Base-by-base conservation (phyloP, 2,329 filamentous ascomycete species). In the Alternaria brassicae region DNA sequence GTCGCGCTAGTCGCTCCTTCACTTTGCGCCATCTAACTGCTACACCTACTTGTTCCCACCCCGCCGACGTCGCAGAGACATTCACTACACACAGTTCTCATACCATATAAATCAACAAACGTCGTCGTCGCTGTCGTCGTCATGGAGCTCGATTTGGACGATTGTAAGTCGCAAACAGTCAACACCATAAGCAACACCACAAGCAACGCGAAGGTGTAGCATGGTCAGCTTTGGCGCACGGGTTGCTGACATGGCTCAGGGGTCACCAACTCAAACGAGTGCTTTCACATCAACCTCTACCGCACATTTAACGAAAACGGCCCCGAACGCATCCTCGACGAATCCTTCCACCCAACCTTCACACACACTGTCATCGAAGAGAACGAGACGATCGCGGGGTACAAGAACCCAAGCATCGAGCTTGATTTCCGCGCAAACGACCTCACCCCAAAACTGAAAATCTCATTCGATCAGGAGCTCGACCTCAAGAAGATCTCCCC, bases 301-400 rank as follows among this genome's bases (percentile, higher is more conserved):
- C 76, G 77, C 17, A 69, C 72, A 7, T 58, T 44, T 41, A 53
- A 62, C 34, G 47, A 66, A 34, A 60, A 55, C 57, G 61, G 68
- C 36, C 58, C 60, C 10, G 56, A 69, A 59, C 70, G 62, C 51
- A 66, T 64, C 73, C 85, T 86, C 85, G 69, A 85, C 84, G 30
- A 80, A 89, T 67, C 86, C 27, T 98, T 99, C 78, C 85, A 91
- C 61, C 96, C 95, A 0, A 86, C 87, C 72, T 96, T 93, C 77
- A 97, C 94, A 17, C 97, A 98, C 78, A 83, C 92, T 1, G 90
- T 99, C 64, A 97, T 98, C 69, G 92, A 92, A 71, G 90, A 98
- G n/a, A 89, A 95, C 8, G 93, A 99, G 78, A 86, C 85, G 28
- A 94, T 98, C 65, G 93, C 96, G 70, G 94, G 94, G 36, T 97